Base-by-base conservation (phyloP, 1,284 basidiomycete genomes). In the Cryptococcus jaspeensis region DNA sequence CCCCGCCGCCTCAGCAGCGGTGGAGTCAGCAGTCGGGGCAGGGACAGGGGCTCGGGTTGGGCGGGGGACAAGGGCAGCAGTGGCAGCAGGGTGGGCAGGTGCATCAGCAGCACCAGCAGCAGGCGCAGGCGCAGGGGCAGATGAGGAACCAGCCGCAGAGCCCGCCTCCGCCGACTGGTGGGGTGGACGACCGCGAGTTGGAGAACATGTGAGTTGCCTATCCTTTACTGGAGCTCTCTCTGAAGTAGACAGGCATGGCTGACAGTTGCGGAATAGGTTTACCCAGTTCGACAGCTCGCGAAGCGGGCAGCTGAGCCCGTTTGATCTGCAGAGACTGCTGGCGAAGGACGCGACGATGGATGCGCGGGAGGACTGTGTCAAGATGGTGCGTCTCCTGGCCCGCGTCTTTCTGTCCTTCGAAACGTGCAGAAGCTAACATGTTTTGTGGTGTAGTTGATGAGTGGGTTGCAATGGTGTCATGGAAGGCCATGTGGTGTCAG, bases 281-380 rank as follows among this genome's bases (percentile, higher is more conserved):
- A 45, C 58, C 7, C 69, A 73, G 56, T 77, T 75, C 51, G 75
- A 78, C 60, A 60, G 59, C 18, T 59, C 68, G n/a, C 65, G 70
- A 12, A 62, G 70, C 1, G 75, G 76, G 42, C 72, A 75, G 56
- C 64, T 78, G 23, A 71, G 60, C 51, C 65, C 70, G 32, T 68
- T 65, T 46, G 75, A 78, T 50, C 65, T 78, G 39, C 69, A 73
- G 59, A 65, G 66, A 51, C 62, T 78, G 50, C 61, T 78, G 44
- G 71, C 72, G 6, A 74, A 75, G 59, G 75, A 78, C 55, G 67
- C 69, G 22, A 71, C 70, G 51, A 76, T 78, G 63, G 73, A 74
- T 53, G 72, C 75, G 25, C 67, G 75, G 45, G 76, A 78, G 60
- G 76, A 78, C 64, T 74, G 74, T 43, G 75, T 78, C 50, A 78